These are phyloP conservation scores for Xerocomus amazonicus DNA, from an alignment of 1,284 basidiomycete species.

Conservation along the genomic window DNA sequence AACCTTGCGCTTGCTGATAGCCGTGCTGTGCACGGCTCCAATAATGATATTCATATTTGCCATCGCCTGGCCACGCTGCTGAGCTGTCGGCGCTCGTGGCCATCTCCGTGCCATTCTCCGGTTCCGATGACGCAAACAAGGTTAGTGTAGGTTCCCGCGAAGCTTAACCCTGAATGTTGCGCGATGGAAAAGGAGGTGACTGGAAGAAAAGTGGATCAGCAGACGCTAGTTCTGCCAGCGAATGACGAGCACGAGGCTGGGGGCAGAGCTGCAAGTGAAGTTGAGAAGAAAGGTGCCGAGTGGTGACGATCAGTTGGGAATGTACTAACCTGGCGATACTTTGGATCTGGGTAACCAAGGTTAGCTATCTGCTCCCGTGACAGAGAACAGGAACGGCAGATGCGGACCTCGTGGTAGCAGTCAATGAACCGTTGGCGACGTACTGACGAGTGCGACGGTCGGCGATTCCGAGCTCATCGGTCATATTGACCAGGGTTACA, in stretches of 20 bases:
- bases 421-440: conserved; percentile 15
- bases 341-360: not conserved
- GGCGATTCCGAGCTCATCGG: conserved; percentile 19
- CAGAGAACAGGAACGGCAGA: conserved; percentile 15
- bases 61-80: conserved; percentile 29
- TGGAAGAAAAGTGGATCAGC: not conserved
- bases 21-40: conserved; percentile 30
- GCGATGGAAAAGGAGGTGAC: not conserved
- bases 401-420: conserved; percentile 22
- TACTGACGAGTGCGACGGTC: conserved; percentile 17
- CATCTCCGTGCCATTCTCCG: conserved; percentile 24
- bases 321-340: not conserved
- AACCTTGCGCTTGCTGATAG: conserved; percentile 30
- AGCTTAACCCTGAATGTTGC: conserved; percentile 19
- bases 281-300: not conserved
- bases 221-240: not conserved
- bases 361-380: not conserved
- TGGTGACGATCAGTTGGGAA: not conserved
- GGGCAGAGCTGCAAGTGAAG: not conserved
- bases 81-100: conserved; percentile 29
- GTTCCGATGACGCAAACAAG: conserved; percentile 19
- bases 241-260: not conserved
- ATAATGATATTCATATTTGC: conserved; percentile 29
- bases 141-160: conserved; percentile 21
- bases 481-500: not conserved